A percentile compares a stretch with the other conserved stretches of the same genome.
Evolutionary conservation across 2,329 filamentous ascomycete genomes (phyloP).

Genomic region (Zymoseptoria passerinii): DNA sequence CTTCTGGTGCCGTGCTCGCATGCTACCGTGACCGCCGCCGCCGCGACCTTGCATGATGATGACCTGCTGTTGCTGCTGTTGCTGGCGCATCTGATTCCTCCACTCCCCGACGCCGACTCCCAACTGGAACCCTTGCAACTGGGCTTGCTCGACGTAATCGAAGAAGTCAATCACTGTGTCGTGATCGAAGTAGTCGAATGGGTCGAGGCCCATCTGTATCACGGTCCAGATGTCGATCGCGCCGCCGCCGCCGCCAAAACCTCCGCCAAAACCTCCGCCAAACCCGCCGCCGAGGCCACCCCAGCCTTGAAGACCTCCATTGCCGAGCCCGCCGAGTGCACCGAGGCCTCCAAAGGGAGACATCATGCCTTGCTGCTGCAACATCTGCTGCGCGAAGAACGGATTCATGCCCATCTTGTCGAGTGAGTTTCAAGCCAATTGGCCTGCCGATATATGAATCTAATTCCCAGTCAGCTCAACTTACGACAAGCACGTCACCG

Average conservation of each 20-base stretch:
- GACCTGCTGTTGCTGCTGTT: background rate
- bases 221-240: background rate
- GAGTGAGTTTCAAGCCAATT: no score
- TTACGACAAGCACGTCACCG: background rate
- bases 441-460: background rate
- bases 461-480: background rate
- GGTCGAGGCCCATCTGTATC: background rate
- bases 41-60: background rate
- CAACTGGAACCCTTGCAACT: background rate
- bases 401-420: background rate
- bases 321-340: background rate
- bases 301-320: background rate
- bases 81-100: background rate
- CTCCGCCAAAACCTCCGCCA: no score
- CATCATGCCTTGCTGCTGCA: background rate
- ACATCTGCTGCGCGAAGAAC: background rate
- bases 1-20: background rate
- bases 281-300: no score
- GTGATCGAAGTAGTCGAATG: no score
- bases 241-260: background rate
- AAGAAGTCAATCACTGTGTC: background rate
- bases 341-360: background rate
- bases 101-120: background rate
- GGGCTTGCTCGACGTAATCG: background rate
- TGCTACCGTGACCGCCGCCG: background rate